Conservation (phyloP, 805 yeast genomes). For the Kuraishia capsulata region DNA sequence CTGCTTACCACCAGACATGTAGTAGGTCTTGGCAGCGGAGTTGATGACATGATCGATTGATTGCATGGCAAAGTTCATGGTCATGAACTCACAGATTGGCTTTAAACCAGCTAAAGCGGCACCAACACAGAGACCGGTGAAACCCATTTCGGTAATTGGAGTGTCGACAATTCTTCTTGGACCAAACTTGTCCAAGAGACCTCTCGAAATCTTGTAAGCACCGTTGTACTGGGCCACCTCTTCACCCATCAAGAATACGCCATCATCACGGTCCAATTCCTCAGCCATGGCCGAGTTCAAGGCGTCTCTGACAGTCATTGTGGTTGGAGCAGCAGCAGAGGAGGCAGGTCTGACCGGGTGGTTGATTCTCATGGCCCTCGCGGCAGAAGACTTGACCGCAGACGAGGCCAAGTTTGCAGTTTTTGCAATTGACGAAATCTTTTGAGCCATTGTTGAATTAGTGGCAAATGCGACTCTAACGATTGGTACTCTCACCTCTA, state of each 20-base stretch:
- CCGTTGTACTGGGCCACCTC: constrained; percentile 99
- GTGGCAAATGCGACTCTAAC: not conserved
- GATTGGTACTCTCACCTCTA: too few species aligned
- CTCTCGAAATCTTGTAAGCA: constrained; percentile 96
- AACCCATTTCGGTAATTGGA: constrained; percentile 99
- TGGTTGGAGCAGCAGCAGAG: constrained; percentile 39
- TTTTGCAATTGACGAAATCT: constrained; percentile 1
- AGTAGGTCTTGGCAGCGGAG: constrained; percentile 97
- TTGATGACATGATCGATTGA: constrained; percentile 97
- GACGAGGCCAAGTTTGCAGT: constrained; percentile 1
- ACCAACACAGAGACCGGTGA: constrained; percentile 91
- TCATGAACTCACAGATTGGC: constrained; percentile 98
- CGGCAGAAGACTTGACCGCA: not conserved
- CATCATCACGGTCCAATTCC: constrained; percentile 93
- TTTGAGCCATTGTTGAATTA: constrained; percentile 2
- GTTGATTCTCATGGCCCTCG: not conserved
- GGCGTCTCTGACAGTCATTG: constrained; percentile 94
- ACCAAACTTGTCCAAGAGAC: constrained; percentile 90
- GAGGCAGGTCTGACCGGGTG: constrained; percentile 32
- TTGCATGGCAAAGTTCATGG: constrained; percentile 99
- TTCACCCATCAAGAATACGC: constrained; percentile 95
- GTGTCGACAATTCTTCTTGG: constrained; percentile 91
- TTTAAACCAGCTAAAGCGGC: constrained; percentile 94
- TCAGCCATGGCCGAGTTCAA: constrained; percentile 91
- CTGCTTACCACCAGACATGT: constrained; percentile 99